Evolutionary conservation across 352 stramenopile genomes (phyloP), one percentile per base, ranked within the genome.

Genomic region (Globisporangium yorkense): DNA sequence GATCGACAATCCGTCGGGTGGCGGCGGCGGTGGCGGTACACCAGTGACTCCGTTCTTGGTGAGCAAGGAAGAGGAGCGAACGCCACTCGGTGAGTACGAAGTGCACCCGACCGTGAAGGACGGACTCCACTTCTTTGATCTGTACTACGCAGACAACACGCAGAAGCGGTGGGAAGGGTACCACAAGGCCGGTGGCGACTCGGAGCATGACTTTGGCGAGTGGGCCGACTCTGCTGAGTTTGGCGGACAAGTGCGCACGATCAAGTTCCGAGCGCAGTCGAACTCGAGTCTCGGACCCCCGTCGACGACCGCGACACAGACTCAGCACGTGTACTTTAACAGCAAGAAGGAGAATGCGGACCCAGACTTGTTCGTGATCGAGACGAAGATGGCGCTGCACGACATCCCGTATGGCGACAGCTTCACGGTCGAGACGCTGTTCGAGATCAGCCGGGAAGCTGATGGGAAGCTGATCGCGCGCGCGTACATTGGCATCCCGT

Each of bases 351-450:
- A 77, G 5, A 74, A 62, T 18, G 57, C 65, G 31, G 72, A 83
- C 47, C 51, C 68, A 24, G 68, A 86, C 50, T 69, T 67, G 31
- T 58, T 91, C 2, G 62, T 86, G 31, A 61, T 90, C 6, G 74
- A 89, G 54, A 80, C 66, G 51, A 86, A 85, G 56, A 72, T 92
- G 49, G 65, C 72, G 40, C 54, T 92, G 48, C 75, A 87, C 46
- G 82, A 94, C 54, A 88, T 94, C 31, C 84, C 84, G 6, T 94
- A 88, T 57, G 82, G 80, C 2, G 84, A 94, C 52, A 87, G 75
- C 61, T 94, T 94, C 55, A 74, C 75, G 29, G 72, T 90, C 31
- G 83, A 93, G 59, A 87, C 76, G 1, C 64, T 87, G 16, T 84
- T 85, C 48, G 50, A 70, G 20, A 51, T 80, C 39, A 72, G 75